phyloP scores from a whole-genome alignment of 306 rosid genomes.

The Sesbania bispinosa region DNA sequence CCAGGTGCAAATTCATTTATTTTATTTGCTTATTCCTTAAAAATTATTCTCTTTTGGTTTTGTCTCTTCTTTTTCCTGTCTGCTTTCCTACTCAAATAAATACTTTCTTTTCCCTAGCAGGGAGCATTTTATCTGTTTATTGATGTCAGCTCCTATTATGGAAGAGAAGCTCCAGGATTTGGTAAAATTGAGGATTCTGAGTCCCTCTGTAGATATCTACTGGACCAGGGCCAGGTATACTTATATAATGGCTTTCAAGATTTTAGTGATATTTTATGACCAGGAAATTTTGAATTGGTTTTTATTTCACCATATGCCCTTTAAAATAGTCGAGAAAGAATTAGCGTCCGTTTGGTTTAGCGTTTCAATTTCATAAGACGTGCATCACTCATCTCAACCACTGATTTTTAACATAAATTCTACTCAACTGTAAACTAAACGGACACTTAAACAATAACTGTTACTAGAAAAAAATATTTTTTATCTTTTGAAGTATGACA shows the following conservation, averaged over 20 bases:
- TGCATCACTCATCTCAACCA: too few relatives aligned
- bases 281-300: too few relatives aligned
- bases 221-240: slow-evolving; percentile 87
- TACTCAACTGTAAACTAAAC: too few relatives aligned
- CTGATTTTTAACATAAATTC: too few relatives aligned
- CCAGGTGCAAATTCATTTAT: slow-evolving; percentile 41
- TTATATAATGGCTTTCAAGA: background rate
- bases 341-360: too few relatives aligned
- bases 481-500: background rate
- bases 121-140: slow-evolving; percentile 97
- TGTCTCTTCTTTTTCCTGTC: background rate
- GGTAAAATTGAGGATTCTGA: slow-evolving; percentile 78
- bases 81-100: background rate
- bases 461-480: background rate
- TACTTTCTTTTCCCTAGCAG: slow-evolving; percentile 37
- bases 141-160: slow-evolving; percentile 82
- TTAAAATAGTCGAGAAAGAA: background rate
- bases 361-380: too few relatives aligned
- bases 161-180: slow-evolving; percentile 78
- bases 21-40: slow-evolving; percentile 10
- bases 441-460: background rate
- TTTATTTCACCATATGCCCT: background rate
- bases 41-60: background rate
- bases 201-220: slow-evolving; percentile 74
- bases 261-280: background rate